Percentiles rank a stretch among this genome's conserved stretches.
These are phyloP conservation scores for Pugionium cornutum DNA, from an alignment of 345 rosid species.

Conservation along the genomic window DNA sequence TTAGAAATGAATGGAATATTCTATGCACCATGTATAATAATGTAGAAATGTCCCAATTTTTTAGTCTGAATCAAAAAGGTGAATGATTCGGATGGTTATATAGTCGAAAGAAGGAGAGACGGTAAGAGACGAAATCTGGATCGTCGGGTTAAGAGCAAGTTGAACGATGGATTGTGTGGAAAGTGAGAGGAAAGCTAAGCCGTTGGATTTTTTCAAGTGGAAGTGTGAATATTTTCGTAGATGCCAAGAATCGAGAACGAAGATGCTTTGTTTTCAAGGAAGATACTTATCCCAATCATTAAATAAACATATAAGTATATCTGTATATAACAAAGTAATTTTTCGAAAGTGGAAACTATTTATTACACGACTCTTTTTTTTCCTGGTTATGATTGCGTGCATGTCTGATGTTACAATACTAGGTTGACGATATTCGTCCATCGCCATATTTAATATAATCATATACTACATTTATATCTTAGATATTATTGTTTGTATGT, in stretches of 20 bases:
- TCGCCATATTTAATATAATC: neutral
- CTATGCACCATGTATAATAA: no score
- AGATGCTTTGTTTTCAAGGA: constrained; percentile 49
- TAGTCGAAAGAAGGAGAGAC: constrained; percentile 8
- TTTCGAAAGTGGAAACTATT: neutral
- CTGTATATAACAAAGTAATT: no score
- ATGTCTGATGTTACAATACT: constrained; percentile 14
- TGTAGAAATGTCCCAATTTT: no score
- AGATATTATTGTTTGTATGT: no score
- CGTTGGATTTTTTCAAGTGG: constrained; percentile 32
- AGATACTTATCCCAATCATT: constrained; percentile 32
- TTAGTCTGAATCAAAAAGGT: neutral
- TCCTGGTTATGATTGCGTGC: constrained; percentile 16
- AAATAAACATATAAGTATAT: neutral
- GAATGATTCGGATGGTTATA: constrained; percentile 15
- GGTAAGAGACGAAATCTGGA: constrained; percentile 10
- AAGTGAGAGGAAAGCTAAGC: constrained; percentile 13
- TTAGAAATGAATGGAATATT: no score
- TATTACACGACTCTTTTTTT: constrained; percentile 24
- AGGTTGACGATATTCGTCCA: constrained; percentile 3
- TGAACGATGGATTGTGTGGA: constrained; percentile 18
- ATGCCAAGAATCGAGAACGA: constrained; percentile 60
- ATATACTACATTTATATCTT: no score
- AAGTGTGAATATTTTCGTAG: constrained; percentile 44
- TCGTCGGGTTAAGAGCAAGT: constrained; percentile 45